Evolutionary conservation across 2,329 filamentous ascomycete genomes (phyloP).

Genomic region (Huntiella savannae): DNA sequence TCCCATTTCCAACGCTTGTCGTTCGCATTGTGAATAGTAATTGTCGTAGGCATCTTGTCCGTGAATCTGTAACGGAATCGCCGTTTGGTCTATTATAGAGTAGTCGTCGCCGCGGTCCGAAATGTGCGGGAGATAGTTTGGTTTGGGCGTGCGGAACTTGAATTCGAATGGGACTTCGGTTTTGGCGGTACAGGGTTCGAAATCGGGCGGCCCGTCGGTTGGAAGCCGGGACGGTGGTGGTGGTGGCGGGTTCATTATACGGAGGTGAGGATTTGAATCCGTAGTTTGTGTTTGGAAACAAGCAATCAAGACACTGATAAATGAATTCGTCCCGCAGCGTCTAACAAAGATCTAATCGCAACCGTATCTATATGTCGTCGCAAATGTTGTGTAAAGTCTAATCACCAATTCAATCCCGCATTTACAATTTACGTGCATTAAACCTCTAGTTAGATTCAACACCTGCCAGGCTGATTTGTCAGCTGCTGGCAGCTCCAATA

Average conservation of each 20-base stretch:
- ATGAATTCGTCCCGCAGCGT: too few species aligned
- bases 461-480: background rate
- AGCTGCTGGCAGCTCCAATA: background rate
- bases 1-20: conserved; percentile 39
- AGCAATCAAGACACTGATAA: too few species aligned
- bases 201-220: conserved; percentile 2
- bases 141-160: conserved; percentile 34
- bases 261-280: too few species aligned
- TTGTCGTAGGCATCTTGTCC: conserved; percentile 35
- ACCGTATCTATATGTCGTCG: too few species aligned
- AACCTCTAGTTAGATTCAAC: background rate
- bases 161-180: conserved; percentile 24
- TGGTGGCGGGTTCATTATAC: background rate
- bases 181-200: conserved; percentile 14
- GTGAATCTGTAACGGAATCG: conserved; percentile 29
- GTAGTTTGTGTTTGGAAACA: too few species aligned
- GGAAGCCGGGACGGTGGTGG: conserved; percentile 3
- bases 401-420: background rate
- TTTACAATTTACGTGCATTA: too few species aligned
- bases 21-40: conserved; percentile 38
- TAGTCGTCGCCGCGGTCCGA: conserved; percentile 31
- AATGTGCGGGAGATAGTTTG: conserved; percentile 41
- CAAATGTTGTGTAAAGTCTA: background rate
- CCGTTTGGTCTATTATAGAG: conserved; percentile 32
- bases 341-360: too few species aligned